Conservation (phyloP, 768 basidiomycete genomes). For the Lepiota brunneoincarnata region DNA sequence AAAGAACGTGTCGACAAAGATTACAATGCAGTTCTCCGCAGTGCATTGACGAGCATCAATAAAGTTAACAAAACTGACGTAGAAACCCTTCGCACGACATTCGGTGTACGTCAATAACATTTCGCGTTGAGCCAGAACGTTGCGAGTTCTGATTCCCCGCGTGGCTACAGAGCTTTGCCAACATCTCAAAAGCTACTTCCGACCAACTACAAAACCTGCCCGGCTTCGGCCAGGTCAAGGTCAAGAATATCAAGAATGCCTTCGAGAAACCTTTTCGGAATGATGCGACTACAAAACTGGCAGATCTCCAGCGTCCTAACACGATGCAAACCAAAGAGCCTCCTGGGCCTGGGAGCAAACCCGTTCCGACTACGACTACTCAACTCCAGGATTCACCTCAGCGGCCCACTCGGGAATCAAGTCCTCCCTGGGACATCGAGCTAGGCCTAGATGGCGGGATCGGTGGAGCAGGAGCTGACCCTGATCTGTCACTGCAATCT, state of each 20-base stretch:
- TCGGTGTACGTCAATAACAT: slow-evolving; percentile 64
- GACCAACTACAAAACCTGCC: slow-evolving; percentile 82
- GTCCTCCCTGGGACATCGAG: slow-evolving; percentile 76
- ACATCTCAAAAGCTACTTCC: slow-evolving; percentile 69
- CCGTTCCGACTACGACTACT: background rate
- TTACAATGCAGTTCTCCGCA: slow-evolving; percentile 77
- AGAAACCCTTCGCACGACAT: slow-evolving; percentile 85
- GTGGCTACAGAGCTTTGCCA: slow-evolving; percentile 71
- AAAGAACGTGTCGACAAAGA: slow-evolving; percentile 93
- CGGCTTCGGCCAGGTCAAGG: slow-evolving; percentile 93
- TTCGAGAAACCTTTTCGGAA: slow-evolving; percentile 88
- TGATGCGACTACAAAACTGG: slow-evolving; percentile 47
- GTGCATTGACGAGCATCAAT: slow-evolving; percentile 81
- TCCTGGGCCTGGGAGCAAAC: background rate
- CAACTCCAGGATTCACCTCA: background rate
- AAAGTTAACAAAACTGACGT: slow-evolving; percentile 99
- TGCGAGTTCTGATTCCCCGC: background rate
- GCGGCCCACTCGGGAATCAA: slow-evolving; percentile 38
- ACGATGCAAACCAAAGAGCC: background rate
- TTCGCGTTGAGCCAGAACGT: background rate
- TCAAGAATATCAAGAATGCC: slow-evolving; percentile 85
- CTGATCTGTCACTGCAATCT: background rate
- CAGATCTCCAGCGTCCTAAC: slow-evolving; percentile 15
- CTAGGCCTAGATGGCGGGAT: slow-evolving; percentile 40
- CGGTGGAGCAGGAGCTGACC: background rate